Evolutionary conservation across 2,329 filamentous ascomycete genomes (phyloP), one percentile per base, ranked within the genome.

Genomic region (Exophiala bonariae): DNA sequence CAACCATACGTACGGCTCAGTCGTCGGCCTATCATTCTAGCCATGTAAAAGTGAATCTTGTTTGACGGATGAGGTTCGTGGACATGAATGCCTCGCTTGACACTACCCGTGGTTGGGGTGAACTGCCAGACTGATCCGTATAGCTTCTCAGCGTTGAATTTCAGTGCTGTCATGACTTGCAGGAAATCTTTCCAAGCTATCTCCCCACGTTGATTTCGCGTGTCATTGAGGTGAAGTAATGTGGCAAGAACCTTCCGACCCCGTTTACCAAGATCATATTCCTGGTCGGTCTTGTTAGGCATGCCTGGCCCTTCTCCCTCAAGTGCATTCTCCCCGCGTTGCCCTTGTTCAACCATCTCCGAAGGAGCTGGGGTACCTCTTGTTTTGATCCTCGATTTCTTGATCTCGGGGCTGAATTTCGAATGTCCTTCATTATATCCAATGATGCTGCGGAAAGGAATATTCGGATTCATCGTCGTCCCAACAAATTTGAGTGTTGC

Each of bases 91-190:
- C 69, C 69, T 59, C 55, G 23, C 23, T 26, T 26, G 23, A 26
- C 23, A 6, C 23, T 11, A 6, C 23, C 23, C 11, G 23, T 26
- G 23, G 23, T 26, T 26, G 75, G 75, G 11, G 65, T 68, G 50
- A 84, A 84, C 9, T 81, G 76, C 81, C 81, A 85, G 0, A 76
- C 75, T 1, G 77, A 83, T 0, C 80, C 79, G 49, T 82, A 81
- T 0, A 83, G 67, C 62, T 85, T 83, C 61, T 80, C 65, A 0
- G 71, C 70, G 0, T 57, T 49, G 43, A 84, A 82, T 0, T 79
- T 80, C 0, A 69, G 67, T 0, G 66, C 65, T 0, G 56, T 52
- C 73, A 82, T 75, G 0, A 78, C 77, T 47, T 74, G 71, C 3
- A 81, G 56, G 48, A 81, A 77, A 41, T 81, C 77, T 2, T 54